phyloP scores from a whole-genome alignment of 1,284 basidiomycete genomes.

The Porodaedalea pini region DNA sequence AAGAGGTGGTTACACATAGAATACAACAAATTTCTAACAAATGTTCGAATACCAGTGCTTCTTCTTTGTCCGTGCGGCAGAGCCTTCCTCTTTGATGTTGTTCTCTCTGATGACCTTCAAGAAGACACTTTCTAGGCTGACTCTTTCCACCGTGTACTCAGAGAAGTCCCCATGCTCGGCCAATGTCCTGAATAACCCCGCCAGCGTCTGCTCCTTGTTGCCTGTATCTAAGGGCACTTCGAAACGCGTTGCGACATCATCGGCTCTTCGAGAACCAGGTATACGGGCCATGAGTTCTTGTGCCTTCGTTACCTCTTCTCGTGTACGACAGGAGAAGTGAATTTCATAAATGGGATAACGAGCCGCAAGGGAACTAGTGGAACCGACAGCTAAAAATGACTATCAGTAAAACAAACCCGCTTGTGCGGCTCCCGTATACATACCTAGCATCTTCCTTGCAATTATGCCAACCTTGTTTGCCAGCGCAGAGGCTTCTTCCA shows the following conservation, averaged over 20 bases:
- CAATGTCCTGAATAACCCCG: constrained; percentile 53
- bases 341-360: constrained; percentile 76
- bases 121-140: constrained; percentile 69
- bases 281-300: constrained; percentile 61
- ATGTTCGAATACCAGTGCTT: constrained; percentile 26
- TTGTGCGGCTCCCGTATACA: constrained; percentile 23
- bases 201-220: constrained; percentile 40
- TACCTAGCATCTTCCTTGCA: constrained; percentile 64
- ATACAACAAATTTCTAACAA: constrained; percentile 12
- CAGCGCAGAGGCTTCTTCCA: constrained; percentile 80
- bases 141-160: constrained; percentile 67
- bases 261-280: constrained; percentile 60
- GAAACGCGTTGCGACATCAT: constrained; percentile 76
- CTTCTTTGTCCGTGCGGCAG: constrained; percentile 24
- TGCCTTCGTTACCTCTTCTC: constrained; percentile 53
- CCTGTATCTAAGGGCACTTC: constrained; percentile 58
- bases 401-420: constrained; percentile 1
- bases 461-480: constrained; percentile 72
- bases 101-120: constrained; percentile 69
- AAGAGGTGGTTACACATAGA: background rate
- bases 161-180: constrained; percentile 49
- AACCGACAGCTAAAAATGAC: constrained; percentile 52
- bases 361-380: constrained; percentile 57
- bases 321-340: constrained; percentile 65
- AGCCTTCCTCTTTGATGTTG: constrained; percentile 55